Percentiles rank a stretch among this genome's conserved stretches.
Conservation (phyloP, 306 rosid species). For the Cicer pinnatifidum region DNA sequence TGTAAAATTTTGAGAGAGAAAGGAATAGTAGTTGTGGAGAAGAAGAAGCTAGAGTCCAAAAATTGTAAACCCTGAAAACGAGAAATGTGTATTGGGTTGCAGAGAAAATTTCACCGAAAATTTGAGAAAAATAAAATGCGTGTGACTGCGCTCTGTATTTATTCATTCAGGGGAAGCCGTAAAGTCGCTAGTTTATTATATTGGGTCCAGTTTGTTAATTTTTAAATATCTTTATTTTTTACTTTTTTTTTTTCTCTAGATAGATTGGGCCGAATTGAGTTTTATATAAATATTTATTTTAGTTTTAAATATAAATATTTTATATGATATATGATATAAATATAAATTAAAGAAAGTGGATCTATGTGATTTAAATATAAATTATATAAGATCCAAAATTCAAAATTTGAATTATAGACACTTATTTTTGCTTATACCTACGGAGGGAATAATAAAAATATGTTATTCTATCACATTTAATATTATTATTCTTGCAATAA, state of each 20-base stretch:
- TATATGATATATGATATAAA: too few relatives aligned
- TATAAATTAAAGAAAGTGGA: too few relatives aligned
- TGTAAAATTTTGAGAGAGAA: background rate
- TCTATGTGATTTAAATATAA: too few relatives aligned
- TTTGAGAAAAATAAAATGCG: background rate
- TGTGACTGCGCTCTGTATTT: background rate
- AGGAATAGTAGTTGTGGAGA: background rate
- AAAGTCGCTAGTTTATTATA: background rate
- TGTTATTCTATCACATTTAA: too few relatives aligned
- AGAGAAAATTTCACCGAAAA: slow-evolving; percentile 10
- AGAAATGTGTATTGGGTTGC: slow-evolving; percentile 7
- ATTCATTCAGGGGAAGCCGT: background rate
- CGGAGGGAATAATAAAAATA: too few relatives aligned
- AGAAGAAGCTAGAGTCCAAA: background rate
- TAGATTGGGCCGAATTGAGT: background rate
- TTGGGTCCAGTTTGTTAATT: background rate
- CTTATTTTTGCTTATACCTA: too few relatives aligned
- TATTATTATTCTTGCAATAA: too few relatives aligned
- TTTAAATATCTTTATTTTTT: background rate
- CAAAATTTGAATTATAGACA: too few relatives aligned
- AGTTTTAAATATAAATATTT: too few relatives aligned
- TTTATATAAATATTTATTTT: too few relatives aligned
- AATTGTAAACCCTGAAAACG: background rate
- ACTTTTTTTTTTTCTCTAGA: too few relatives aligned
- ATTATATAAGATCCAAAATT: too few relatives aligned